Evolutionary conservation across 2,329 filamentous ascomycete species (phyloP).

Genomic region (Aspergillus terreus): DNA sequence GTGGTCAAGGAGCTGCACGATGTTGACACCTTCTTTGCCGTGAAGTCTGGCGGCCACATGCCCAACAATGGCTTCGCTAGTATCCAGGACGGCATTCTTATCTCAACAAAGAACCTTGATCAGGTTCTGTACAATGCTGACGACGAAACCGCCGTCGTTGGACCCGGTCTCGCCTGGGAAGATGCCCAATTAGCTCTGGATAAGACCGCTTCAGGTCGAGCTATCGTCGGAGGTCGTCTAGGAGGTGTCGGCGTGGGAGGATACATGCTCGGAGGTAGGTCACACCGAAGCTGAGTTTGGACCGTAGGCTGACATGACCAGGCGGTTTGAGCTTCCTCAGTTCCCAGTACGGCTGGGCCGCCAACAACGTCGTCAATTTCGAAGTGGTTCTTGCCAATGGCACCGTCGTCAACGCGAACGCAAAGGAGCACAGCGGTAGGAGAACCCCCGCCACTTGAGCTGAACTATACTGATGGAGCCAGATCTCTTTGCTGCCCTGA

Average conservation of each 20-base stretch:
- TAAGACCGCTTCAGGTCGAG: conserved; percentile 21
- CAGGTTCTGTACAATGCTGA: conserved; percentile 31
- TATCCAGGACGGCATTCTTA: conserved; percentile 42
- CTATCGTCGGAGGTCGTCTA: conserved; percentile 44
- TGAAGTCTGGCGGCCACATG: conserved; percentile 51
- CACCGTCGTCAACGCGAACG: conserved; percentile 41
- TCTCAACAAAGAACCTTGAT: conserved; percentile 44
- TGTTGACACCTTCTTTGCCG: conserved; percentile 51
- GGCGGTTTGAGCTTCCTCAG: conserved; percentile 48
- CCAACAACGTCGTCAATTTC: conserved; percentile 45
- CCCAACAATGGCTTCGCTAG: conserved; percentile 46
- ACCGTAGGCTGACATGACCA: conserved; percentile 12
- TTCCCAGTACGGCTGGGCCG: conserved; percentile 48
- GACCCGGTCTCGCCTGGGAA: conserved; percentile 35
- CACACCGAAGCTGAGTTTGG: background rate
- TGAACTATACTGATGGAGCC: background rate
- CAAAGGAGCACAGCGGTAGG: conserved; percentile 28
- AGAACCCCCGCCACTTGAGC: background rate
- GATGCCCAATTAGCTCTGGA: conserved; percentile 30
- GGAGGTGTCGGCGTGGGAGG: conserved; percentile 49
- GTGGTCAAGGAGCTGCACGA: conserved; percentile 50
- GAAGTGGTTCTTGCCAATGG: conserved; percentile 49
- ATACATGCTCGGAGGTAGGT: conserved; percentile 42
- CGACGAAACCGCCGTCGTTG: conserved; percentile 38
- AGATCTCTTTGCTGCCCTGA: conserved; percentile 42